These are phyloP conservation scores for Fragilaria radians DNA, from an alignment of 108 stramenopile species.

Conservation along the genomic window DNA sequence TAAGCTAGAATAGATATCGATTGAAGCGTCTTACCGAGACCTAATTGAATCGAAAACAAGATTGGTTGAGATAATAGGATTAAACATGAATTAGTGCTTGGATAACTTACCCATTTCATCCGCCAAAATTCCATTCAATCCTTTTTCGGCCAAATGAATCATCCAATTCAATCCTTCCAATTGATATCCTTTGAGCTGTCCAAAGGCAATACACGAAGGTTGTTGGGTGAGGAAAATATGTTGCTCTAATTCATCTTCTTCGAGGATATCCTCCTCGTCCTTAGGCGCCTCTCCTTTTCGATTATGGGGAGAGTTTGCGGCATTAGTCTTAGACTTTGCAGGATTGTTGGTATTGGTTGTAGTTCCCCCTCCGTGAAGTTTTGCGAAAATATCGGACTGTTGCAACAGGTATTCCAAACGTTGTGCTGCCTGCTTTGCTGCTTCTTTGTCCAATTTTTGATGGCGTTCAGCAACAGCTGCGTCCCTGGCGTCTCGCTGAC, in stretches of 20 bases:
- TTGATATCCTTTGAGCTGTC: constrained; percentile 89
- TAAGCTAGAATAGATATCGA: constrained; percentile 93
- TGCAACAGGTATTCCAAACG: constrained; percentile 91
- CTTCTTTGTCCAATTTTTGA: constrained; percentile 69
- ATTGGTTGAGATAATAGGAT: no score
- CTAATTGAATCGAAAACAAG: no score
- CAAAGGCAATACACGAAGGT: constrained; percentile 84
- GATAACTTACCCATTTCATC: constrained; percentile 84
- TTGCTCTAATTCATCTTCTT: constrained; percentile 30
- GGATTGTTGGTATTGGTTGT: background rate
- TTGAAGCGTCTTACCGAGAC: constrained; percentile 94
- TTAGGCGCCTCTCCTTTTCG: constrained; percentile 14
- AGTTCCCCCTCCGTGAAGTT: constrained; percentile 26
- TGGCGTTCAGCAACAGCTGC: constrained; percentile 46
- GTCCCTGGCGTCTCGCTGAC: constrained; percentile 48
- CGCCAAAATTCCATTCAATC: constrained; percentile 93
- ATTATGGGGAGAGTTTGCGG: constrained; percentile 31
- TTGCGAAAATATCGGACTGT: constrained; percentile 95
- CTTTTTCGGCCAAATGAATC: constrained; percentile 91
- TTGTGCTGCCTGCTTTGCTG: constrained; percentile 52
- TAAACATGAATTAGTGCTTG: constrained; percentile 20
- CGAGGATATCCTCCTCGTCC: constrained; percentile 45
- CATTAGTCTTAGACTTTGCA: background rate
- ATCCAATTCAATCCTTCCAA: constrained; percentile 97
- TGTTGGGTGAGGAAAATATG: constrained; percentile 84